These are phyloP conservation scores for Umbelopsis sp. DNA, from an alignment of 192 early-diverging fungal species.

Conservation along the genomic window DNA sequence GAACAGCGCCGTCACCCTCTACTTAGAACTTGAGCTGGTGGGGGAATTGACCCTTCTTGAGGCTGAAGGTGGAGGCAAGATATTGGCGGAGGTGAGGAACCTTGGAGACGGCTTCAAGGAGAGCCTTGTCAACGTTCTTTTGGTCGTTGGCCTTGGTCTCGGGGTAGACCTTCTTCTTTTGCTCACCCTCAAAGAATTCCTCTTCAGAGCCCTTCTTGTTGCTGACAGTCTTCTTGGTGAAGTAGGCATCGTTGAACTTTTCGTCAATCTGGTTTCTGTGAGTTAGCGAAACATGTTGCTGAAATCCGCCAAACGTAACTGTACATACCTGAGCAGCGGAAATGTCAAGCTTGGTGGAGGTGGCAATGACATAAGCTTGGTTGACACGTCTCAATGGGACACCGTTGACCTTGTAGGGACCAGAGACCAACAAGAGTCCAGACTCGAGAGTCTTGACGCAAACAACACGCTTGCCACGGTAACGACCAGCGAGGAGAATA, in stretches of 20 bases:
- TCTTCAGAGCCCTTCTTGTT: conserved; percentile 83
- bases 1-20: not conserved
- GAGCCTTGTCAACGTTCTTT: conserved; percentile 84
- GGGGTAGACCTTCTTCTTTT: conserved; percentile 79
- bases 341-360: conserved; percentile 98
- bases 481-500: conserved; percentile 93
- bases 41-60: conserved; percentile 96
- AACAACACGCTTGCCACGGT: conserved; percentile 98
- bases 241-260: conserved; percentile 94
- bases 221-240: conserved; percentile 76
- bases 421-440: conserved; percentile 95
- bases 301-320: not conserved
- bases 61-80: conserved; percentile 85
- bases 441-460: conserved; percentile 96
- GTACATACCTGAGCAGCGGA: conserved; percentile 61
- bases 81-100: conserved; percentile 87
- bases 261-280: conserved; percentile 65
- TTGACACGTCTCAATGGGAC: conserved; percentile 97
- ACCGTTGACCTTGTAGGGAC: conserved; percentile 98
- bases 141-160: conserved; percentile 86
- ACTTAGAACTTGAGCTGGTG: conserved; percentile 96
- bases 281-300: too few species aligned
- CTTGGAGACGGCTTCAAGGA: conserved; percentile 82
- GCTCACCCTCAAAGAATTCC: conserved; percentile 82
- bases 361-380: conserved; percentile 99